Base-by-base conservation (phyloP, 768 basidiomycete genomes). In the Polyporus arcularius region DNA sequence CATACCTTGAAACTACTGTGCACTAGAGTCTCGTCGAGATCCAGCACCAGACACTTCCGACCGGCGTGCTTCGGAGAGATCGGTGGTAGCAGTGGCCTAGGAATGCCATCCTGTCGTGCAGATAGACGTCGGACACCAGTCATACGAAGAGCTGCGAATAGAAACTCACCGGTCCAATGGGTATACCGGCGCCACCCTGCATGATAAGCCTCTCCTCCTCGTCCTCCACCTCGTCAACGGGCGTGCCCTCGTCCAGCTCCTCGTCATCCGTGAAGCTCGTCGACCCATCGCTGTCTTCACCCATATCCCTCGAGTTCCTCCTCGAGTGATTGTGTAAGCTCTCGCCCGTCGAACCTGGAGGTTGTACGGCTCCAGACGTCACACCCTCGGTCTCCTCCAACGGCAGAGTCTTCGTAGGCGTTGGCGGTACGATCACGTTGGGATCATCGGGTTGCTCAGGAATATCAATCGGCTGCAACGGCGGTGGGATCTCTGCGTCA, bases 1-100 rank as follows among this genome's bases (percentile, higher is more conserved):
- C 78, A 42, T 63, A 96, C 96, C 86, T 98, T 99, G 85, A 99
- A 98, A 73, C 93, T 96, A 71, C 92, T 94, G 76, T 98, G 96
- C 21, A 98, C 88, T 18, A 99, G 80, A 3, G 97, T 99, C 76
- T 99, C 96, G 67, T 99, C 96, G 42, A 99, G 81, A 76, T 99
- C 97, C 28, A 99, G 83, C 45, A 98, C 95, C 11, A 98, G 83
- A 69, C 97, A 98, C 77, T 99, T 99, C 58, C 94, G 80, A 32
- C 96, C 96, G 35, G 77, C 82, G 67, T 96, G 91, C 16, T 90
- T 86, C 11, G 88, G 85, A 4, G 85, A 78, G 62, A 98, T 79
- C 28, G 92, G 91, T 14, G 94, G 94, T 7, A 99, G 74, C n/a
- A 99, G 78, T 4, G 96, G 96, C 61, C 85, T 82, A 12, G 94